Base-by-base conservation (phyloP, 495 filamentous ascomycete genomes). In the Neurospora sp. region DNA sequence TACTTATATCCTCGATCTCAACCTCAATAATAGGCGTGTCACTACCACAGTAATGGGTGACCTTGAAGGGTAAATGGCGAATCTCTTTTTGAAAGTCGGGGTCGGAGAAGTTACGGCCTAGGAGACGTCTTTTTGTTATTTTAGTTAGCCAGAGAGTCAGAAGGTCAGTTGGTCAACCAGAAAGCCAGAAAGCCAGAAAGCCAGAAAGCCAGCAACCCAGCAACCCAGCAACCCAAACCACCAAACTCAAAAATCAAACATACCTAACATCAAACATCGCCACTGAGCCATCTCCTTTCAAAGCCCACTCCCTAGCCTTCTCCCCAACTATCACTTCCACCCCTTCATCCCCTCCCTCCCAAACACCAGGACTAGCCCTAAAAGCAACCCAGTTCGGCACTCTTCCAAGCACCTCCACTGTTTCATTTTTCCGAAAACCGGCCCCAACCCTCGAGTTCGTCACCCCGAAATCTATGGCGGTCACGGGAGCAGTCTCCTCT, bases 401-500 rank as follows among this genome's bases (percentile, higher is more conserved):
- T 77, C 83, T 94, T 93, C 91, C 91, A 70, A 97, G 85, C 81
- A 95, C 97, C 76, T 99, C 94, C 71, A 97, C 94, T 84, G 94
- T 96, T 77, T 92, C 95, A 78, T 91, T 90, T 80, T 94, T 93
- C 94, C 98, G 96, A 77, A n/a, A 46, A 14, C 14, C 40, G 2
- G 10, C 10, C 10, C n/a, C 96, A 73, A 98, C 96, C 85, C 96
- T 97, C 66, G 93, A 96, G 85, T 98, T 97, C 37, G 96, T 99
- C 18, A 96, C 98, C 84, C 96, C 95, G 78, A 99, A 85, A 88
- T 99, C 96, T 79, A 99, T 97, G 89, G 95, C 96, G 78, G 98
- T 94, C 75, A 97, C 91, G 75, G 90, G 74, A 38, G 78, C 78
- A 4, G 44, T n/a, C n/a, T 20, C 16, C 7, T 5, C 4, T 23